Conservation (phyloP, 2,329 filamentous ascomycete species). For the Epichloe aotearoae region DNA sequence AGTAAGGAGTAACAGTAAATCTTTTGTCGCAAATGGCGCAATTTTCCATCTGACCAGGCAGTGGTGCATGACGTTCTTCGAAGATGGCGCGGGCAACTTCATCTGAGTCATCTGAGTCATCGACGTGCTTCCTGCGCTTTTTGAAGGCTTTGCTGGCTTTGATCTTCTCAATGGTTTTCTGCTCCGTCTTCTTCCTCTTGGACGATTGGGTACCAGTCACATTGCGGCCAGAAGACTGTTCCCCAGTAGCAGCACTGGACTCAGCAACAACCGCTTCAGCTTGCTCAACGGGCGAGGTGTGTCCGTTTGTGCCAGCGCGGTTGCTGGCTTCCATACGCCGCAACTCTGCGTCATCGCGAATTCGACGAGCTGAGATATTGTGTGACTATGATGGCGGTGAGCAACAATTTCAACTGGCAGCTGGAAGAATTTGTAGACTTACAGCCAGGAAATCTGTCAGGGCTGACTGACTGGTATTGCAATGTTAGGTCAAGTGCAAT, state of each 20-base stretch:
- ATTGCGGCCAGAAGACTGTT: conserved; percentile 16
- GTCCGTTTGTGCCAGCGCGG: conserved; percentile 10
- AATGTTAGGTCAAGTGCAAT: conserved; percentile 4
- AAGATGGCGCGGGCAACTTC: conserved; percentile 37
- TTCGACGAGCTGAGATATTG: conserved; percentile 53
- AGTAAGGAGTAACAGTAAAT: conserved; percentile 88
- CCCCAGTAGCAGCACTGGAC: conserved; percentile 9
- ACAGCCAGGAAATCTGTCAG: conserved; percentile 41
- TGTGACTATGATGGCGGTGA: conserved; percentile 38
- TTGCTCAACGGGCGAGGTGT: conserved; percentile 9
- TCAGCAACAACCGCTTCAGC: conserved; percentile 7
- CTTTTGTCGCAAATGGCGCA: conserved; percentile 76
- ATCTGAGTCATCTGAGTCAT: conserved; percentile 29
- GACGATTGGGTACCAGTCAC: conserved; percentile 12
- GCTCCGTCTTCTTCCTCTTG: conserved; percentile 32
- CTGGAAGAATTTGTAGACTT: conserved; percentile 8
- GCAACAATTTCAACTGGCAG: background rate
- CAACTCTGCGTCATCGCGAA: conserved; percentile 34
- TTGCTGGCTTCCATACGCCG: conserved; percentile 28
- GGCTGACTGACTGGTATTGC: conserved; percentile 30
- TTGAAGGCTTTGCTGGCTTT: conserved; percentile 47
- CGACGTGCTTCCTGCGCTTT: conserved; percentile 31
- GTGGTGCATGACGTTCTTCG: conserved; percentile 33
- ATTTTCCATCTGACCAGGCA: conserved; percentile 80
- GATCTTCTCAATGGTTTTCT: conserved; percentile 45